Percentiles rank a stretch among this genome's conserved stretches.
phyloP scores from a whole-genome alignment of 139 green algal species.

The Micractinium conductrix region DNA sequence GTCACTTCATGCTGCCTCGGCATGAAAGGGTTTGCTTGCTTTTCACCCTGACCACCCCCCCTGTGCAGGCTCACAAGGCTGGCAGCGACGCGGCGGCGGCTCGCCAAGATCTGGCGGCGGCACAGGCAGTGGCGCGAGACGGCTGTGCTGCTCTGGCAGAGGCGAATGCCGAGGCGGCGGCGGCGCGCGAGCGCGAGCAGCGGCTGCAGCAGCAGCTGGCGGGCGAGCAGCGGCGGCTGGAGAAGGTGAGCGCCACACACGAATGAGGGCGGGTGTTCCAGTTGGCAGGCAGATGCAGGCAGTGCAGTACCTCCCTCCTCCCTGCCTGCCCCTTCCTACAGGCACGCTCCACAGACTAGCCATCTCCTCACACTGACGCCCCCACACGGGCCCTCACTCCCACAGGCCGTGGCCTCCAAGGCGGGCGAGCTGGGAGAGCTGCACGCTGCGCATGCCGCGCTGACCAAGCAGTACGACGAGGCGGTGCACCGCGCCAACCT shows the following conservation, averaged over 20 bases:
- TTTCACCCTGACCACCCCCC: neutral
- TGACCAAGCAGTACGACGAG: constrained; percentile 46
- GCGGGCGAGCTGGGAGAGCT: constrained; percentile 21
- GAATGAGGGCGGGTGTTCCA: too few relatives aligned
- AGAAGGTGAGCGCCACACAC: constrained; percentile 36
- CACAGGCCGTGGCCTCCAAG: constrained; percentile 12
- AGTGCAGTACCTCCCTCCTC: too few relatives aligned
- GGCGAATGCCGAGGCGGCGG: neutral
- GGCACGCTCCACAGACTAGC: neutral
- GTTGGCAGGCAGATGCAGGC: too few relatives aligned
- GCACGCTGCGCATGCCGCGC: neutral
- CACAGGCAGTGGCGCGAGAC: neutral
- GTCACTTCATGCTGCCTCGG: too few relatives aligned
- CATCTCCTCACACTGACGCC: too few relatives aligned
- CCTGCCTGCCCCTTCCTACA: neutral
- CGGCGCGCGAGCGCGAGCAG: constrained; percentile 30
- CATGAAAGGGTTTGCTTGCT: neutral
- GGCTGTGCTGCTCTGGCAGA: neutral
- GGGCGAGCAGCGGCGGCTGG: constrained; percentile 14
- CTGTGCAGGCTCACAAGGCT: neutral
- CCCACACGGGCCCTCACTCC: too few relatives aligned
- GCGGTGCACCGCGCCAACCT: constrained; percentile 42
- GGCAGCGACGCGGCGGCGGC: neutral
- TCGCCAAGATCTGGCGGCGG: constrained; percentile 3
- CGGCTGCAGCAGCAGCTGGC: constrained; percentile 29